phyloP scores from a whole-genome alignment of 2,329 filamentous ascomycete genomes.

The Botrytis byssoidea region DNA sequence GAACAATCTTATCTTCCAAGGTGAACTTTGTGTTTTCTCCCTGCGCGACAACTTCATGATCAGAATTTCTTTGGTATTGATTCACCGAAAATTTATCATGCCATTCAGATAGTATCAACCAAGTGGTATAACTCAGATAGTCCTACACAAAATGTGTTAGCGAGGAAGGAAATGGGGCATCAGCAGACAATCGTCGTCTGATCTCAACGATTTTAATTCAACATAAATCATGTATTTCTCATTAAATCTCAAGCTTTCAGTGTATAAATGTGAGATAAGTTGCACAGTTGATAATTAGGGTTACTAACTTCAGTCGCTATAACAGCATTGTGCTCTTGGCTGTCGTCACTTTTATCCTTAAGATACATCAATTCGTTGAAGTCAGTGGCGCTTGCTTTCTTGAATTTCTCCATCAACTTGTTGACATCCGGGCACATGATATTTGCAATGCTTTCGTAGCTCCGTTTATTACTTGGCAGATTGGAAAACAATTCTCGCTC shows the following conservation, averaged over 20 bases:
- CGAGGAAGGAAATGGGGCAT: background rate
- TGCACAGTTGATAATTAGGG: background rate
- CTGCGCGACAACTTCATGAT: background rate
- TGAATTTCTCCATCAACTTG: constrained; percentile 37
- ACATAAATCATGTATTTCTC: no score
- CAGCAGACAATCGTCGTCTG: background rate
- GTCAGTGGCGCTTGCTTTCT: background rate
- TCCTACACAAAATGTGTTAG: background rate
- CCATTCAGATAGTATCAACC: background rate
- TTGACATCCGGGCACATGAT: constrained; percentile 36
- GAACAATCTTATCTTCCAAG: background rate
- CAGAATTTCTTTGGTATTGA: background rate
- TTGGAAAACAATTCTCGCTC: constrained; percentile 23
- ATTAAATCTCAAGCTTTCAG: no score
- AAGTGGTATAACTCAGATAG: background rate
- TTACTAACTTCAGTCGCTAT: background rate
- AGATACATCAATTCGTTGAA: background rate
- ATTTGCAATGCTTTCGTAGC: constrained; percentile 35
- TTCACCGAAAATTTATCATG: no score
- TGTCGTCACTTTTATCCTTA: background rate
- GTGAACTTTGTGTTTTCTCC: background rate
- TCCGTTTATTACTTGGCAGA: constrained; percentile 25
- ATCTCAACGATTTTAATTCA: background rate
- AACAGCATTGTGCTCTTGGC: background rate
- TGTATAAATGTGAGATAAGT: background rate